A percentile compares a stretch with the other conserved stretches of the same genome.
These are phyloP conservation scores for Rutidosis leptorrhynchoides DNA, from an alignment of 129 eudicot genomes.

Conservation along the genomic window DNA sequence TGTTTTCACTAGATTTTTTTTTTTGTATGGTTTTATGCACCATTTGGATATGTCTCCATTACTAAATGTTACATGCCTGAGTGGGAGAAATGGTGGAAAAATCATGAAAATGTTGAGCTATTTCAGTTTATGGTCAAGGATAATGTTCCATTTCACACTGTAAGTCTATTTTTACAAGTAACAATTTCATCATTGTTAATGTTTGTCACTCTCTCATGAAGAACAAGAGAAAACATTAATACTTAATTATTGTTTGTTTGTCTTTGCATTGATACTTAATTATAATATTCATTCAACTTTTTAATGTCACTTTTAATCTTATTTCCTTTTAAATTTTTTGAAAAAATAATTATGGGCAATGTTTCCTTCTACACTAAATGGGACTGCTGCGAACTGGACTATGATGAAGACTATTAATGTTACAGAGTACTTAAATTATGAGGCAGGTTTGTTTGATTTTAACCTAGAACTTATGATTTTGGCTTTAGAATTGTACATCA, in stretches of 20 bases:
- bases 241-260: too few relatives aligned
- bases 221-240: too few relatives aligned
- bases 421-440: slow-evolving; percentile 90
- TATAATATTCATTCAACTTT: background rate
- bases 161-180: slow-evolving; percentile 36
- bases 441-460: slow-evolving; percentile 57
- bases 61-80: slow-evolving; percentile 82
- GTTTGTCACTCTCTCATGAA: too few relatives aligned
- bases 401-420: slow-evolving; percentile 89
- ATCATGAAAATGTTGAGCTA: slow-evolving; percentile 94
- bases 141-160: slow-evolving; percentile 97
- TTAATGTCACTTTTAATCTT: background rate
- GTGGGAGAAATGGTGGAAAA: slow-evolving; percentile 99
- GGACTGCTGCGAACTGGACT: slow-evolving; percentile 88
- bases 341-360: slow-evolving; percentile 50
- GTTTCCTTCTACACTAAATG: slow-evolving; percentile 94
- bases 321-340: background rate
- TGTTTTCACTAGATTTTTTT: slow-evolving; percentile 74
- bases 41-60: slow-evolving; percentile 93
- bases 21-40: slow-evolving; percentile 99
- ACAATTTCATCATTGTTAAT: too few relatives aligned
- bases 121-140: slow-evolving; percentile 99
- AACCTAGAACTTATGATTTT: background rate
- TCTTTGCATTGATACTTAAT: too few relatives aligned
- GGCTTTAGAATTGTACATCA: too few relatives aligned